Evolutionary conservation across 1,284 basidiomycete species (phyloP), one percentile per base, ranked within the genome.

Genomic region (Sanghuangporus weigelae): DNA sequence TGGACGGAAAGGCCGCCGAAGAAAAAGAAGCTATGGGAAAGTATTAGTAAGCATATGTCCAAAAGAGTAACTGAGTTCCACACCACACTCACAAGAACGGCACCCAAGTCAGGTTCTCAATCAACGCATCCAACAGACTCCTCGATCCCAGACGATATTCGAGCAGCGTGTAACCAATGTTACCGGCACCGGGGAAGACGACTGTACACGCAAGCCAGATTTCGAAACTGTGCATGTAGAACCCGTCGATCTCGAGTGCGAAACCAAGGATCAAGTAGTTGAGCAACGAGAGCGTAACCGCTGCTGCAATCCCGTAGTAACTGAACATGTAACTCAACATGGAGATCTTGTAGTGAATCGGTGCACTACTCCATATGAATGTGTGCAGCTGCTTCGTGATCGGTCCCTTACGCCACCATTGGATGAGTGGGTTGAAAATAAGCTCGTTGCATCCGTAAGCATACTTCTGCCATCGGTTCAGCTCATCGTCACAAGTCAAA

Each of bases 401-500:
- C 0, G 92, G 92, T 7, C 92, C 91, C 62, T 81, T 76, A 63
- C 76, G 77, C 79, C 84, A 86, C 92, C 91, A 93, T 35, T 83
- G 71, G 59, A 82, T 79, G 64, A 93, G 66, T 0, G 91, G 91
- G 70, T 92, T 85, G 81, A 93, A 92, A 67, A 92, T 81, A 54
- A 93, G 78, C 73, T 92, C 90, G 67, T 84, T 84, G 75, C 84
- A 85, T 42, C 85, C 91, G 71, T 89, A 94, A 0, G 89, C 81
- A 70, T 94, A 95, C 71, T 95, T 95, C 68, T 93, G 89, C 92
- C 92, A 95, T 2, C 92, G 75, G 68, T 93, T 93, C 2, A 91
- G 75, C 71, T 91, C 90, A 69, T 93, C 91, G 54, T 92, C 89
- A 64, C 84, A 84, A 0, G 88, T 89, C 10, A 95, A 78, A 0